These are phyloP conservation scores for Prototheca stagnorum DNA, from an alignment of 163 green algal species.

Conservation along the genomic window DNA sequence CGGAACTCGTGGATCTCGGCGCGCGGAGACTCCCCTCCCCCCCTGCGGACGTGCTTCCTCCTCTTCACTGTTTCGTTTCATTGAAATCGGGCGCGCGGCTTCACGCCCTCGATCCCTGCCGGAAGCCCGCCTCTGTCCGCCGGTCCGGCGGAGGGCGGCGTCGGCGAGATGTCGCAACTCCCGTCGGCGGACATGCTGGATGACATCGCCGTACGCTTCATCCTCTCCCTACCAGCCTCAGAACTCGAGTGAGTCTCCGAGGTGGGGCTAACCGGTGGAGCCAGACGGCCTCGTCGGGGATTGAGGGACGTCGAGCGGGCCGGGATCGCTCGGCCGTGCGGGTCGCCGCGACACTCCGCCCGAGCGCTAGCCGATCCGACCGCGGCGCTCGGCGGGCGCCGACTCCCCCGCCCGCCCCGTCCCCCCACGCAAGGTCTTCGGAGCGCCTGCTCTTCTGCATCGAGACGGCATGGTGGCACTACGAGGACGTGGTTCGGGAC, in stretches of 20 bases:
- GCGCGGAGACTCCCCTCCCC: too few species aligned
- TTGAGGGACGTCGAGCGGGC: too few species aligned
- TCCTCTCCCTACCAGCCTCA: conserved; percentile 60
- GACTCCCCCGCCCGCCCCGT: too few species aligned
- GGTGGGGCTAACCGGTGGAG: neutral
- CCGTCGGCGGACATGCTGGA: conserved; percentile 50
- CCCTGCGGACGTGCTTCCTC: too few species aligned
- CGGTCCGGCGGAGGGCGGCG: too few species aligned
- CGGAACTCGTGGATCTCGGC: neutral
- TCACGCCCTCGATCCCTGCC: too few species aligned
- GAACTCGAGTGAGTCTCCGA: conserved; percentile 44
- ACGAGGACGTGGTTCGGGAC: conserved; percentile 70
- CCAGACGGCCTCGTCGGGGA: too few species aligned
- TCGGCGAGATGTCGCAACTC: neutral
- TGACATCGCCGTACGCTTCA: conserved; percentile 70
- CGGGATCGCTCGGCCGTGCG: neutral
- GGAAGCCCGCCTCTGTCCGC: too few species aligned
- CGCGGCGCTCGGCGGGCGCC: too few species aligned
- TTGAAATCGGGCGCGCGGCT: too few species aligned
- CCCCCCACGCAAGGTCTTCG: conserved; percentile 52
- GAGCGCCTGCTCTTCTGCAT: conserved; percentile 81
- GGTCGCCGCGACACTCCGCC: neutral
- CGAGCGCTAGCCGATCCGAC: neutral
- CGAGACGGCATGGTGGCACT: conserved; percentile 89
- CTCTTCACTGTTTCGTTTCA: too few species aligned